These are phyloP conservation scores for Penstemon barbatus DNA, from an alignment of 257 asterid genomes.

Conservation along the genomic window DNA sequence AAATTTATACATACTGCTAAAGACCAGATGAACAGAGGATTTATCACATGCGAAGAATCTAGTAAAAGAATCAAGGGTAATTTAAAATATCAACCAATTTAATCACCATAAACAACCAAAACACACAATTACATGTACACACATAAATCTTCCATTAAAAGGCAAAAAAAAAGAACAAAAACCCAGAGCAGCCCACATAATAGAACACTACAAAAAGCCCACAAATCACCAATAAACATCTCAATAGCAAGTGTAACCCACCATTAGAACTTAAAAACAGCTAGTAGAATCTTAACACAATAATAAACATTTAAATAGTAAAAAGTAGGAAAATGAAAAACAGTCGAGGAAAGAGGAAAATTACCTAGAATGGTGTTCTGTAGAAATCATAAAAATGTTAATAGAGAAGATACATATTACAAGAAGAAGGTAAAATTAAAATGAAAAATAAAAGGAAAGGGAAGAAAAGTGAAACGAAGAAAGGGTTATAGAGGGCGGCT, in stretches of 20 bases:
- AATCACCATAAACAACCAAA: too few relatives aligned
- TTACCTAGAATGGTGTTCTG: constrained; percentile 38
- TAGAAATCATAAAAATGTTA: constrained; percentile 30
- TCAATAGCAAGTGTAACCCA: constrained; percentile 30
- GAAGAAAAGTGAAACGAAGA: constrained; percentile 29
- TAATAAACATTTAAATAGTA: constrained; percentile 23
- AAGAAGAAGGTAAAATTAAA: neutral
- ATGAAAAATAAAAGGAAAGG: constrained; percentile 9
- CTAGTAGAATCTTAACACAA: constrained; percentile 21
- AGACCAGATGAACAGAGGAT: neutral
- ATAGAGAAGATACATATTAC: constrained; percentile 5
- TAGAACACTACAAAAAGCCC: too few relatives aligned
- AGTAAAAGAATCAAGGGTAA: too few relatives aligned
- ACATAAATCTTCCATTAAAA: too few relatives aligned
- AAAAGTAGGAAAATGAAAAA: constrained; percentile 15
- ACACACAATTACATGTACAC: too few relatives aligned
- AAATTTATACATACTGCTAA: neutral
- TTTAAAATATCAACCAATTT: too few relatives aligned
- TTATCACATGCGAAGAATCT: too few relatives aligned
- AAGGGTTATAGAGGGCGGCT: constrained; percentile 67
- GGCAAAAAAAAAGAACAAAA: neutral
- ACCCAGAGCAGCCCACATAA: neutral
- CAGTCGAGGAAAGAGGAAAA: constrained; percentile 30
- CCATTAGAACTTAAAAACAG: constrained; percentile 27
- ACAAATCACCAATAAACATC: constrained; percentile 37